phyloP scores from a whole-genome alignment of 495 filamentous ascomycete genomes.

The Aspergillus nidulans region DNA sequence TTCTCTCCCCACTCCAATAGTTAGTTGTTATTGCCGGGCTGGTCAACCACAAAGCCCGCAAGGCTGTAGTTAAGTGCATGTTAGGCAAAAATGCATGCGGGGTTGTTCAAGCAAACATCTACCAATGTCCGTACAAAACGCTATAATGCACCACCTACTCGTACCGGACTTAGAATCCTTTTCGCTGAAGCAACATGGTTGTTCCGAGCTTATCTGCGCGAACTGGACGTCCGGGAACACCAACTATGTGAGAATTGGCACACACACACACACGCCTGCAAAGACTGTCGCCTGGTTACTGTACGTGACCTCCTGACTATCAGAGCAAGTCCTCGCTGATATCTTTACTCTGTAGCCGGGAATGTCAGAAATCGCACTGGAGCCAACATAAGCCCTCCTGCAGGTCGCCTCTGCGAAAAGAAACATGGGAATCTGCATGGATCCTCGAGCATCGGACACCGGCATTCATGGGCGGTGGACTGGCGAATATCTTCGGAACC shows the following conservation, averaged over 20 bases:
- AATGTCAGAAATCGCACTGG: slow-evolving; percentile 17
- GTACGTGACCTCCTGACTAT: neutral
- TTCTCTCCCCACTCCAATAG: too few species aligned
- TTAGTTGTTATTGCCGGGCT: too few species aligned
- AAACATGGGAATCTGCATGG: slow-evolving; percentile 16
- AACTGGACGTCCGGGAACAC: neutral
- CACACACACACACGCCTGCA: neutral
- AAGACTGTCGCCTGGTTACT: neutral
- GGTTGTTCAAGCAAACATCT: too few species aligned
- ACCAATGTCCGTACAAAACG: too few species aligned
- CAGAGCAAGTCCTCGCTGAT: too few species aligned
- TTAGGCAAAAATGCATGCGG: too few species aligned
- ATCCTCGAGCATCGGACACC: slow-evolving; percentile 9
- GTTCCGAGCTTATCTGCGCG: neutral
- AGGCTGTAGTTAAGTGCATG: too few species aligned
- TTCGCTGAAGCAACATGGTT: too few species aligned
- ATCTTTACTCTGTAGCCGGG: neutral
- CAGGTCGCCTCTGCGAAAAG: slow-evolving; percentile 9
- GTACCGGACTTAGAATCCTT: too few species aligned
- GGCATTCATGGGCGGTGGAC: neutral
- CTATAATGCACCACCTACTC: too few species aligned
- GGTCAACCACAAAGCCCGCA: too few species aligned
- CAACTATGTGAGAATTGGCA: neutral
- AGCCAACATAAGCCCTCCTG: slow-evolving; percentile 12
- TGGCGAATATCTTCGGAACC: too few species aligned